Conservation (phyloP, 1,284 basidiomycete species). For the Sparassis latifolia region DNA sequence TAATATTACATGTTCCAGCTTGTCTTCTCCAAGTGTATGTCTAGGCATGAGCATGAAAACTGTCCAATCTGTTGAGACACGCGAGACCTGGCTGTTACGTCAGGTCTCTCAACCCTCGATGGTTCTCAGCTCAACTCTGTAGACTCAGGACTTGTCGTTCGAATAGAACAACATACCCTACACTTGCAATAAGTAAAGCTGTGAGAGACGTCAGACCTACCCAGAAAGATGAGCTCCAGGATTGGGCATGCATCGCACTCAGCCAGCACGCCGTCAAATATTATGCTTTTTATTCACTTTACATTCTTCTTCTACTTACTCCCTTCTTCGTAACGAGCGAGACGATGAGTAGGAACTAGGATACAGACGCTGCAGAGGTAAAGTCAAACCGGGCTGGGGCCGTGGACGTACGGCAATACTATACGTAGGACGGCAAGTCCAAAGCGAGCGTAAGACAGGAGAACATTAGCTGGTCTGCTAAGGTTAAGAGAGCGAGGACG, state of each 20-base stretch:
- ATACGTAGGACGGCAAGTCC: background rate
- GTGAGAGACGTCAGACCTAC: no score
- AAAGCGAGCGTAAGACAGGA: background rate
- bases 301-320: conserved; percentile 14
- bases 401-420: conserved; percentile 5
- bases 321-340: conserved; percentile 9
- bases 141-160: no score
- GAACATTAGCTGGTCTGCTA: conserved; percentile 3
- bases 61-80: no score
- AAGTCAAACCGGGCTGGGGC: conserved; percentile 3
- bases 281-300: conserved; percentile 5
- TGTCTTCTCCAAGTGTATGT: background rate
- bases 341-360: conserved; percentile 6
- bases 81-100: no score
- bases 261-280: background rate
- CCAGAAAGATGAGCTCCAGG: no score
- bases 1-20: background rate
- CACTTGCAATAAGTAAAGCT: no score
- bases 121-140: no score
- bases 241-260: no score
- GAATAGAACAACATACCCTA: no score
- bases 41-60: no score
- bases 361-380: conserved; percentile 8
- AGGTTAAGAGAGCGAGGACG: conserved; percentile 1
- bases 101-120: no score